These are phyloP conservation scores for Tilletia horrida DNA, from an alignment of 1,284 basidiomycete genomes.

Conservation along the genomic window DNA sequence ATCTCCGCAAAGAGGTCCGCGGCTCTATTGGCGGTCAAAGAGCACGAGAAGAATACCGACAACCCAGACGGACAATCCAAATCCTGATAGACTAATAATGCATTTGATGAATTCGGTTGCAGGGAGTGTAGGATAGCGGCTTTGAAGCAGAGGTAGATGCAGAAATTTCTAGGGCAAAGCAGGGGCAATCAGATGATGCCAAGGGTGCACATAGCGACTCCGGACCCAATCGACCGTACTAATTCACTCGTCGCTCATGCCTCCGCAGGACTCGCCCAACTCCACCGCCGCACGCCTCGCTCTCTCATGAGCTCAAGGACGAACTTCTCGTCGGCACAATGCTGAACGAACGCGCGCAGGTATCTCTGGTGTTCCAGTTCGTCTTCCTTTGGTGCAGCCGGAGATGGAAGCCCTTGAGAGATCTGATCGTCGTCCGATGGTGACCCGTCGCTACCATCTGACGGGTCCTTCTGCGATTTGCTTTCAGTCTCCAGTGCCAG, in stretches of 20 bases:
- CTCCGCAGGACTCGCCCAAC: constrained; percentile 16
- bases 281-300: constrained; percentile 18
- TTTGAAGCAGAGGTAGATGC: no score
- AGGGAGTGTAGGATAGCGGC: no score
- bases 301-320: constrained; percentile 16
- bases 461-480: not conserved
- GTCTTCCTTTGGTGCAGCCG: not conserved
- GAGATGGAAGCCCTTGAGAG: not conserved
- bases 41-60: constrained; percentile 17
- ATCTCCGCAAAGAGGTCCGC: constrained; percentile 62
- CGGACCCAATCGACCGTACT: no score
- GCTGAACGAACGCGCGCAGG: constrained; percentile 6
- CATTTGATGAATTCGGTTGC: no score
- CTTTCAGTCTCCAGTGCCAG: not conserved
- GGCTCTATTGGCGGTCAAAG: constrained; percentile 25
- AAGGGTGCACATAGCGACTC: no score
- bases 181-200: no score
- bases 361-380: not conserved
- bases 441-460: not conserved
- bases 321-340: constrained; percentile 19
- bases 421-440: not conserved
- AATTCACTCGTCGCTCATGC: no score
- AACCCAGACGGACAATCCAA: not conserved
- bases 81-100: no score
- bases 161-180: no score